Evolutionary conservation across 805 yeast genomes (phyloP).

Genomic region (Saccharomycopsis selenospora): DNA sequence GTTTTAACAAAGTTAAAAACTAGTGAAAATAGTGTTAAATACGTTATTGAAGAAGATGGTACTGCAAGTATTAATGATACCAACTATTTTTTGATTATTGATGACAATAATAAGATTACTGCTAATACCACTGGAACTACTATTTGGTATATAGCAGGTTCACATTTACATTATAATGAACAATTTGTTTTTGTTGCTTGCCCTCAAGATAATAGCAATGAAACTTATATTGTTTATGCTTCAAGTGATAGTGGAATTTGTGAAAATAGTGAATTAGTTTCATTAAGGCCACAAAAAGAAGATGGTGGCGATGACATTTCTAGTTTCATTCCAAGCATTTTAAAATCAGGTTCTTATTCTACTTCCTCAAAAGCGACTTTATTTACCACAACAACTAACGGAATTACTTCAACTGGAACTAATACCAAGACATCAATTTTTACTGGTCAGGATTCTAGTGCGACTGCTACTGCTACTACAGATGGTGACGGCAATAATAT

Average conservation of each 20-base stretch:
- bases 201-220: constrained; percentile 9
- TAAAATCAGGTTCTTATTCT: constrained; percentile 4
- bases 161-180: constrained; percentile 17
- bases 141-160: constrained; percentile 17
- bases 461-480: not conserved
- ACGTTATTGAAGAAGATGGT: constrained; percentile 24
- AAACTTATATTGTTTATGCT: constrained; percentile 14
- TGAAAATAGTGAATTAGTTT: constrained; percentile 2
- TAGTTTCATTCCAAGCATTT: constrained; percentile 10
- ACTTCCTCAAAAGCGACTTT: not conserved
- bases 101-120: constrained; percentile 7
- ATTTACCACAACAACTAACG: not conserved
- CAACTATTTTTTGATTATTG: constrained; percentile 21
- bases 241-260: constrained; percentile 7
- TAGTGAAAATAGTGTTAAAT: constrained; percentile 19
- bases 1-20: constrained; percentile 20
- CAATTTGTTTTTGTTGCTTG: constrained; percentile 18
- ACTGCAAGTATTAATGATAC: constrained; percentile 24
- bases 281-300: constrained; percentile 9
- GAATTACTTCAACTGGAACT: not conserved
- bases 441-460: not conserved
- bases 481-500: not conserved
- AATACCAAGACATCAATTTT: not conserved
- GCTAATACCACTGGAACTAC: constrained; percentile 12
- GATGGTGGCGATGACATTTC: constrained; percentile 5